Conservation (phyloP, 371 early-diverging fungal genomes). For the Mucor indicus region DNA sequence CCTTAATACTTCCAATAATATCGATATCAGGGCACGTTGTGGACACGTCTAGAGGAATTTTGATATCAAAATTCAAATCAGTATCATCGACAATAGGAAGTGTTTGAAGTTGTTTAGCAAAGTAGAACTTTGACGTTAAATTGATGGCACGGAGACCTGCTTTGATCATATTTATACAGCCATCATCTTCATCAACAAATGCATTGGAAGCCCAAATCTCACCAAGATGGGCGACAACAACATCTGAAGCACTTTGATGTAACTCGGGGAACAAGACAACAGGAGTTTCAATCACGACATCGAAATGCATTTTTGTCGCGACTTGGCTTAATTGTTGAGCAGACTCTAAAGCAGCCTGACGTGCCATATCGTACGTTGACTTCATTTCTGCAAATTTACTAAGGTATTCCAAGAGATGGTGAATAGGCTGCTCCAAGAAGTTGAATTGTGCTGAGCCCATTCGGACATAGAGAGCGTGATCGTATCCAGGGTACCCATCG, state of each 20-base stretch:
- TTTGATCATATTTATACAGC: slow-evolving; percentile 57
- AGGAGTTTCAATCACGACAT: slow-evolving; percentile 84
- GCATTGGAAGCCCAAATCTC: slow-evolving; percentile 80
- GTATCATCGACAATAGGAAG: slow-evolving; percentile 85
- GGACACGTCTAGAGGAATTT: slow-evolving; percentile 22
- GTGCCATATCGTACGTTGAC: slow-evolving; percentile 81
- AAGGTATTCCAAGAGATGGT: slow-evolving; percentile 57
- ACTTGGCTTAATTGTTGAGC: slow-evolving; percentile 66
- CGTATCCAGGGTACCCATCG: slow-evolving; percentile 79
- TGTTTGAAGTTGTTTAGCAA: slow-evolving; percentile 42
- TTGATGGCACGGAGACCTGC: slow-evolving; percentile 70
- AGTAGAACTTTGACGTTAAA: slow-evolving; percentile 56
- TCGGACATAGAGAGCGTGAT: slow-evolving; percentile 72
- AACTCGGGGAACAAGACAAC: slow-evolving; percentile 84
- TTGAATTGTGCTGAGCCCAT: slow-evolving; percentile 81
- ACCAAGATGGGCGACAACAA: slow-evolving; percentile 83
- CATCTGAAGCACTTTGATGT: slow-evolving; percentile 43
- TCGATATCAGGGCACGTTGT: slow-evolving; percentile 37
- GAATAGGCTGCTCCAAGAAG: slow-evolving; percentile 63
- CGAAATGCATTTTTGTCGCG: slow-evolving; percentile 77
- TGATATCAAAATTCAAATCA: slow-evolving; percentile 68
- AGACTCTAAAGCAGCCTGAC: slow-evolving; percentile 81
- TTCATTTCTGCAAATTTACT: slow-evolving; percentile 89
- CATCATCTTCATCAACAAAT: slow-evolving; percentile 48
- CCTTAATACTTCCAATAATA: slow-evolving; percentile 63